Base-by-base conservation (phyloP, 768 basidiomycete species). In the Suillus subluteus region DNA sequence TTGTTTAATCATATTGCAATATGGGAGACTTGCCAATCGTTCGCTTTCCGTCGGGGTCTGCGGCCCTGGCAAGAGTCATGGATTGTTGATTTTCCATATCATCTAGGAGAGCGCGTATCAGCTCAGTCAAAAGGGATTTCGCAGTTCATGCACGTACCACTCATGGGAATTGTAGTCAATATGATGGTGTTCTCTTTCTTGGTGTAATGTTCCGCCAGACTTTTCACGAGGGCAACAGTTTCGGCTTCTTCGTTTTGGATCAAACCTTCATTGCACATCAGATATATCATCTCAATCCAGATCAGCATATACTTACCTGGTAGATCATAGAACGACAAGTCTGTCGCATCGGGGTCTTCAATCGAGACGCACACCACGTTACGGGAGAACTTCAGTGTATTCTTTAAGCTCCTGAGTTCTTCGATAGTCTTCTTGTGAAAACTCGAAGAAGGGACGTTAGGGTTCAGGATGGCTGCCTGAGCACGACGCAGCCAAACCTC, bases 1-100 rank as follows among this genome's bases (percentile, higher is more conserved):
- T 48, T 32, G 12, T 23, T 18, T 6, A 48, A 18, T 46, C 32
- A 35, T 2, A 56, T 2, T 26, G 30, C 23, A 18, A 35, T 21
- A 23, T 52, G 30, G 30, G 38, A 6, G n/a, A 59, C 63, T 21
- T 68, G 82, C 87, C 88, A 58, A 88, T 86, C 0, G 86, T 89
- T 7, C 87, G 78, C 21, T 70, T 67, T 3, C 87, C 86, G 0
- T 77, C 68, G 0, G 81, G 81, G 70, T 88, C 87, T 46, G 72
- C 81, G 43, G 81, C 72, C 2, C 74, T 74, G 1, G 87, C 87
- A 3, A 88, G 79, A 1, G 77, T 75, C 13, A 82, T 77, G 0
- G 88, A 87, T 63, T 82, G 83, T 70, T 87, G 87, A 68, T 87
- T 88, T 68, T 88, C 83, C 62, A 86, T 83, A 65, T 89, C 88